Base-by-base conservation (phyloP, 169 alveolate species). In the Eimeria maxima region DNA sequence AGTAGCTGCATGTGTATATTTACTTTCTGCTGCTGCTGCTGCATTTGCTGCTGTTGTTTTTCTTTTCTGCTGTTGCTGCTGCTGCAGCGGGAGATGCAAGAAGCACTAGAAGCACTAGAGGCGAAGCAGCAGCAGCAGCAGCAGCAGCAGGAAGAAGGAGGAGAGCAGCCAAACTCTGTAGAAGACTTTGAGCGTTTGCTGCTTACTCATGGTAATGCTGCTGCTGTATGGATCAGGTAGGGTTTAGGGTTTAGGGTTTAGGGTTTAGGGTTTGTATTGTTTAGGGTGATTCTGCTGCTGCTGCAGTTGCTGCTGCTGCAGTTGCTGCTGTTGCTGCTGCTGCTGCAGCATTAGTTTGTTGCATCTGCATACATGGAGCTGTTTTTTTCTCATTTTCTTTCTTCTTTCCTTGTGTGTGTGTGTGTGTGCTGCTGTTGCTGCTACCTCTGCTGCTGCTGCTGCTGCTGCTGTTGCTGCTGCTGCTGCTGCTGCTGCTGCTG, bases 211-310 rank as follows among this genome's bases (percentile, higher is more conserved):
- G 97, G 97, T 8, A 97, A 97, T 78, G 96, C 97, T 11, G 97
- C 98, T 2, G 96, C 97, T n/a, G 96, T 97, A 14, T 97, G 98
- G 98, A 97, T 96, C 71, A 96, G 97, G 95, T 60, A 78, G 63
- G 63, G 63, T 53, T 53, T 78, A 71, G n/a, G 57, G 60, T 24
- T 18, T 18, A 24, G 60, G 38, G 29, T 78, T 42, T 18, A 42
- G n/a, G 90, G 65, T 18, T n/a, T 1, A 29, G 14, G 57, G 50
- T 11, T 14, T 20, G 16, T 4, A 18, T 6, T 50, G 38, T 13
- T 22, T 18, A 24, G 60, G 38, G 29, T 78, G 74, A 5, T 65
- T 11, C 57, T 50, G 20, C 20, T 53, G 0, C 10, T 53, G 60
- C 60, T 53, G 60, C 60, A 1, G 60, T 47, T n/a, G 45, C 7